Base-by-base conservation (phyloP, 2,329 filamentous ascomycete species). In the Alternaria hordeiaustralica region DNA sequence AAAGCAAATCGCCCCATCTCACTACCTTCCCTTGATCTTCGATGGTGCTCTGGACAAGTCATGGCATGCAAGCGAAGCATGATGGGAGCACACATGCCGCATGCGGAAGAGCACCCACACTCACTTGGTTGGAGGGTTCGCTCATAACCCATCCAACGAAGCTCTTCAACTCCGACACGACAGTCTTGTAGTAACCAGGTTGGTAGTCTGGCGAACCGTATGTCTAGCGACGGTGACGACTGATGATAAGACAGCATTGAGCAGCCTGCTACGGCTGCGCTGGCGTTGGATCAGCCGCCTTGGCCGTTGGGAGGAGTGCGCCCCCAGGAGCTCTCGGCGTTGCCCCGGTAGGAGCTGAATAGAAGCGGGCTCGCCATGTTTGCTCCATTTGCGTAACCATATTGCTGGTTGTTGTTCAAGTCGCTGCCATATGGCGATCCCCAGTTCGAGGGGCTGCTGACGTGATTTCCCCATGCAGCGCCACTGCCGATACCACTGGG, bases 351-450 rank as follows among this genome's bases (percentile, higher is more conserved):
- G 6, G 79, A 77, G 62, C 79, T 79, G 64, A 83, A 84, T 6
- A 83, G 71, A 30, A 83, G 57, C 9, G 81, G 80, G 62, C 80
- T 83, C 8, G 75, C 76, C 69, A 82, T 75, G 46, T 73, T 77
- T 28, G 69, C 46, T 25, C 75, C 74, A 43, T 70, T 63, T 3
- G 60, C 55, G 23, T 65, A 59, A 36, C 66, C 69, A 13, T 67
- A 65, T 36, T 69, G 70, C 43, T 67, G 69, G 47, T 72, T 63
- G 23, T 62, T 68, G 47, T 70, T 71, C 45, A 65, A 68, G 41
- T 61, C 69, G 44, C 58, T 71, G 12, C 68, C 69, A 59, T 78
- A 75, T 2, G 71, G 56, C 7, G 75, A 69, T 21, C 71, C 70
- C 68, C 73, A 75, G 49, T 63, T 59, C 18, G 77, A 75, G 13